A percentile compares a stretch with the other conserved stretches of the same genome.
Evolutionary conservation across 2,329 filamentous ascomycete species (phyloP).

Genomic region (Aspergillus texensis): DNA sequence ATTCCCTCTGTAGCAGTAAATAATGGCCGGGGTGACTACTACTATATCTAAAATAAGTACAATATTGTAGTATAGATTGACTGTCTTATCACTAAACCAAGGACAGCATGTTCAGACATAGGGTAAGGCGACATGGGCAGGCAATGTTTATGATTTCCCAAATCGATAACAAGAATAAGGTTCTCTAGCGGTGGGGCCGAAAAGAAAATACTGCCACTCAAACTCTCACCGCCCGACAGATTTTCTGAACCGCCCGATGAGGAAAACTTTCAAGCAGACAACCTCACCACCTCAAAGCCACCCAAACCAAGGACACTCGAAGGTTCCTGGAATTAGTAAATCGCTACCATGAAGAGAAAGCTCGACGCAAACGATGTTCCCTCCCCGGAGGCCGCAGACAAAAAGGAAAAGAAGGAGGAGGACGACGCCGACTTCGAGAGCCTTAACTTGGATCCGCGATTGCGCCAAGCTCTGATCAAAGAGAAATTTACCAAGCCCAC

Average conservation of each 20-base stretch:
- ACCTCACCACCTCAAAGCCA: conserved; percentile 6
- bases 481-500: conserved; percentile 86
- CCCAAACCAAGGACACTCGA: conserved; percentile 8
- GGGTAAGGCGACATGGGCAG: neutral
- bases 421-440: conserved; percentile 66
- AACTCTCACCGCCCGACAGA: conserved; percentile 38
- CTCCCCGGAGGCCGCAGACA: conserved; percentile 35
- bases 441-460: conserved; percentile 78
- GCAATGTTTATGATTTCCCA: neutral
- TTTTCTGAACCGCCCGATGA: conserved; percentile 21
- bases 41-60: neutral
- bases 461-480: conserved; percentile 82
- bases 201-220: conserved; percentile 27
- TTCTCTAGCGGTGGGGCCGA: neutral
- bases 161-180: neutral
- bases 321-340: neutral
- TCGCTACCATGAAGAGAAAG: conserved; percentile 51
- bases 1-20: neutral
- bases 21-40: too few relatives aligned
- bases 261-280: conserved; percentile 33
- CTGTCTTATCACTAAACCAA: neutral
- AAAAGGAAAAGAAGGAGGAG: conserved; percentile 26
- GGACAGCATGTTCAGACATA: neutral
- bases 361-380: conserved; percentile 52
- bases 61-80: neutral